Base-by-base conservation (phyloP, 2,329 filamentous ascomycete genomes). In the Venturia pyrina region DNA sequence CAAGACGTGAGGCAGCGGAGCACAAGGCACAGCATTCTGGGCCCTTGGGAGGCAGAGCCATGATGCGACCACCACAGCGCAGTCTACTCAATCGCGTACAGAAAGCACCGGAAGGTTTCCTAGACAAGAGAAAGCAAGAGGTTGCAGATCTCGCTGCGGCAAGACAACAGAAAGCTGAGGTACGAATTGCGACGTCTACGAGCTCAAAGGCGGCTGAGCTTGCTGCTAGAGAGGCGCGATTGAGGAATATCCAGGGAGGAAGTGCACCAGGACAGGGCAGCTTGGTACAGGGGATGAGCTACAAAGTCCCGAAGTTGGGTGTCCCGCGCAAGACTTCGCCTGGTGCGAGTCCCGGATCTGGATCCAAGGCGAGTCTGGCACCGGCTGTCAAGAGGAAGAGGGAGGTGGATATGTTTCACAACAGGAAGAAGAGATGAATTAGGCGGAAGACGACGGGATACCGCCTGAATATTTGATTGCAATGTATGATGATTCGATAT, bases 391-490 rank as follows among this genome's bases (percentile, higher is more conserved):
- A 64, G 62, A 50, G 62, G 44, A 64, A 64, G 62, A 48, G 62
- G 41, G 62, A 64, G 46, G 24, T 53, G 13, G 48, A 64, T n/a
- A 46, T 64, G 41, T 56, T 64, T 17, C 34, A 44, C 15, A 43
- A 50, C 10, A 64, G 34, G 24, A 64, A 64, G 62, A 64, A 56
- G 62, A 50, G 62, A 40, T 64, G 46, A 53, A 21, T 8, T 24
- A n/a, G 32, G n/a, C 5, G 21, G 53, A 28, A 61, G 8, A 40
- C 11, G 21, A 24, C 5, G 32, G 24, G 50, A 13, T 7, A 21
- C 48, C 28, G 48, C 10, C 2, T 28, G 21, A 21, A 24, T 43
- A 17, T 28, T 53, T 7, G 32, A 37, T 1, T 37, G 28, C 15
- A 32, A 59, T 37, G n/a, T 59, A 59, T n/a, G 28, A 59, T 59